Percentiles rank a stretch among this genome's conserved stretches.
phyloP scores from a whole-genome alignment of 768 basidiomycete species.

The Pleurotus ostreatus region DNA sequence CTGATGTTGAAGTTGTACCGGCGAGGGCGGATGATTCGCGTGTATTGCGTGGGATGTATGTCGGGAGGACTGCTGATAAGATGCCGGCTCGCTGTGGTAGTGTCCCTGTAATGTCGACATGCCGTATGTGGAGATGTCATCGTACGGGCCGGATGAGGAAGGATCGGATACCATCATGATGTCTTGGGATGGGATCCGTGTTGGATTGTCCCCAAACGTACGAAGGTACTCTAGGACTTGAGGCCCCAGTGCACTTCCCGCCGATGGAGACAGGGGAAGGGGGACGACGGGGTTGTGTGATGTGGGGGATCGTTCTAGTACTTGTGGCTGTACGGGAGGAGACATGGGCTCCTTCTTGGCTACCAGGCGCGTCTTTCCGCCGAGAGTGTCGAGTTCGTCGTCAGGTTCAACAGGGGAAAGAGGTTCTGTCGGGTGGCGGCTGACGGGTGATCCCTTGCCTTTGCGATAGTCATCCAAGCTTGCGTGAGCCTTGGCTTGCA shows the following conservation, averaged over 20 bases:
- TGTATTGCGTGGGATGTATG: constrained; percentile 15
- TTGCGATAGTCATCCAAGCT: constrained; percentile 62
- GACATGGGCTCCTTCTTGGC: constrained; percentile 50
- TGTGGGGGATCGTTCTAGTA: constrained; percentile 65
- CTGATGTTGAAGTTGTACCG: not conserved
- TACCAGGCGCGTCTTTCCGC: constrained; percentile 64
- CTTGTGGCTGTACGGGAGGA: constrained; percentile 36
- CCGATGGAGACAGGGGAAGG: constrained; percentile 52
- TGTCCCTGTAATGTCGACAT: constrained; percentile 3
- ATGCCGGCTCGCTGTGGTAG: constrained; percentile 3
- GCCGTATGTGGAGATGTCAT: constrained; percentile 10
- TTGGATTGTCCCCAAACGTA: constrained; percentile 40
- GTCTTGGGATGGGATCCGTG: not conserved
- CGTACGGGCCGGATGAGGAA: not conserved
- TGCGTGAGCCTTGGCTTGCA: constrained; percentile 63
- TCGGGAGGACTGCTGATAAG: constrained; percentile 4
- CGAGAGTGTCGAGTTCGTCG: constrained; percentile 61
- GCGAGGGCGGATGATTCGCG: constrained; percentile 14
- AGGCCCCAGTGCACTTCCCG: constrained; percentile 51
- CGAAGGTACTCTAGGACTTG: constrained; percentile 66
- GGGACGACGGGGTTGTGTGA: constrained; percentile 72
- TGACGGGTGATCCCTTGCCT: constrained; percentile 45
- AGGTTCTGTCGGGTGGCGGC: constrained; percentile 36
- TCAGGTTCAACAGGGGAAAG: constrained; percentile 45
- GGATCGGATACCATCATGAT: constrained; percentile 3